Evolutionary conservation across 176 grass and related monocot genomes (phyloP), one percentile per base, ranked within the genome.

Genomic region (Musa acuminata): DNA sequence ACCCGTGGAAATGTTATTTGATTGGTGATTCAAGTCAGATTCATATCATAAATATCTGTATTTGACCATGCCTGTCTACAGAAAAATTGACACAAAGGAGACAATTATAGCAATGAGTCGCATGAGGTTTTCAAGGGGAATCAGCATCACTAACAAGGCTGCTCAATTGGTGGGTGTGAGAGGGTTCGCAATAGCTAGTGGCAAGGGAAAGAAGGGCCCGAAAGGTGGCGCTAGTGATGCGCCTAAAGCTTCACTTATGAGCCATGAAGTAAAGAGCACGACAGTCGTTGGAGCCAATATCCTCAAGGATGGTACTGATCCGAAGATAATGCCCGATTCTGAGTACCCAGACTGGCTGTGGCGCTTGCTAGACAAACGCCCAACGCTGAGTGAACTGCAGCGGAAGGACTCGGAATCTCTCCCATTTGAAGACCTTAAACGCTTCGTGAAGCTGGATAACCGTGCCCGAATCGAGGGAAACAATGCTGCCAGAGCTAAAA

Each of bases 261-360:
- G 75, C n/a, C n/a, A n/a, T n/a, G n/a, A n/a, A n/a, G n/a, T n/a
- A n/a, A n/a, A n/a, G n/a, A n/a, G n/a, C n/a, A 87, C 89, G 24
- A 96, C 83, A 24, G 89, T 96, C 55, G 83, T 86, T 71, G 89
- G 92, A 12, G 89, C 80, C 19, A 96, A 92, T 68, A 89, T 96
- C 67, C 84, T 96, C 55, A 92, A 96, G 85, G 92, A 96, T 57
- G 92, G 89, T 23, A 62, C 87, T 50, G 89, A 96, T 82, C 89
- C 89, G 0, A 96, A 96, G 74, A 85, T 87, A 80, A 77, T 80
- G 75, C 80, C 80, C 22, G 92, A 96, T 58, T 83, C 77, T 3
- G 87, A 92, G 22, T 92, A 96, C 25, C 92, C 92, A 66, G 87
- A 96, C 51, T 96, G 87, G 86, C 75, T 96, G n/a, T 84, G 78